These are phyloP conservation scores for Neonectria sp. DNA, from an alignment of 2,329 filamentous ascomycete species.

Conservation along the genomic window DNA sequence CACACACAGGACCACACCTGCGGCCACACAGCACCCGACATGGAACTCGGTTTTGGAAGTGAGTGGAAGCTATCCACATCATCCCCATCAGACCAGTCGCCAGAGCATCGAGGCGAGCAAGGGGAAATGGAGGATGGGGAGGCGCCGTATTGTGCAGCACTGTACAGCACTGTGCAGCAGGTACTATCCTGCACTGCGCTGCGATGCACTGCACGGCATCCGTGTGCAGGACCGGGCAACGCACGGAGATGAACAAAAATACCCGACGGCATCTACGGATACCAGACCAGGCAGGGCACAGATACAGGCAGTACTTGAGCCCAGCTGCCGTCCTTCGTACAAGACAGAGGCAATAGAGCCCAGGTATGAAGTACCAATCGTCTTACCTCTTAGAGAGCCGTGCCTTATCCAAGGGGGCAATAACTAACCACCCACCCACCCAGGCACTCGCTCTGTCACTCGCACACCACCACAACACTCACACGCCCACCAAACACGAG, in stretches of 20 bases:
- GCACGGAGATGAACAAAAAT: conserved; percentile 27
- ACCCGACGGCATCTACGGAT: conserved; percentile 23
- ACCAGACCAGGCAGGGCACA: conserved; percentile 15
- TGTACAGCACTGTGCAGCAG: conserved; percentile 22
- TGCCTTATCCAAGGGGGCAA: conserved; percentile 8
- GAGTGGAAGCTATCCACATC: conserved; percentile 23
- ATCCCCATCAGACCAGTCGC: conserved; percentile 4
- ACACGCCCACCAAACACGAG: conserved; percentile 48
- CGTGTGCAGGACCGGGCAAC: conserved; percentile 16
- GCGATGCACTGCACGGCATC: conserved; percentile 30
- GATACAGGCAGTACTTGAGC: conserved; percentile 4
- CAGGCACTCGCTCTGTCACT: conserved; percentile 17
- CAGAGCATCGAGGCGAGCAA: conserved; percentile 3
- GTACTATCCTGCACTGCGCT: conserved; percentile 1
- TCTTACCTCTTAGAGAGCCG: not conserved
- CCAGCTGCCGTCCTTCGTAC: not conserved
- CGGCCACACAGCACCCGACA: conserved; percentile 22
- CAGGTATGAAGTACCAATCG: not conserved
- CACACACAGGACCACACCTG: conserved; percentile 16
- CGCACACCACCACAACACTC: conserved; percentile 31
- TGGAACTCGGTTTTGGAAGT: conserved; percentile 24
- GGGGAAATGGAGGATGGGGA: conserved; percentile 2
- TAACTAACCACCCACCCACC: conserved; percentile 2
- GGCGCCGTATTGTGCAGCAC: conserved; percentile 12
- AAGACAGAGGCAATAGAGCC: not conserved